Evolutionary conservation across 306 rosid species (phyloP).

Genomic region (Rubus idaeus): DNA sequence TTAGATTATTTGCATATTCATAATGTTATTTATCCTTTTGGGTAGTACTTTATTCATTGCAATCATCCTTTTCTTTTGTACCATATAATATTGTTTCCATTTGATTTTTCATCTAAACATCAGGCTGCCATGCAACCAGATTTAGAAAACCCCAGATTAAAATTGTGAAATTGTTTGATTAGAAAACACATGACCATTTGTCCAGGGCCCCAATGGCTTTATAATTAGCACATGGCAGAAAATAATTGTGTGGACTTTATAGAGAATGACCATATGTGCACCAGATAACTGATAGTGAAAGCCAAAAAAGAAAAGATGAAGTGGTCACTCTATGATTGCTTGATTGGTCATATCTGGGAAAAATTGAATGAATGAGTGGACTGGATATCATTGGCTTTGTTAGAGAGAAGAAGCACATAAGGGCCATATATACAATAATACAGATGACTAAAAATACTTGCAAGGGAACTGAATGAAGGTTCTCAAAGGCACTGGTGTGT

Average conservation of each 20-base stretch:
- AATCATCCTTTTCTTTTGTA: background rate
- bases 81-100: background rate
- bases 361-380: background rate
- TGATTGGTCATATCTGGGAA: slow-evolving; percentile 1
- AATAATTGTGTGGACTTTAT: slow-evolving; percentile 6
- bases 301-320: background rate
- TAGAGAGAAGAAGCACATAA: background rate
- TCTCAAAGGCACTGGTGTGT: background rate
- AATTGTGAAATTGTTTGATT: background rate
- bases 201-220: background rate
- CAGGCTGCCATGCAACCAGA: background rate
- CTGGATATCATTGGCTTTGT: slow-evolving; percentile 15
- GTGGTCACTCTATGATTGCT: slow-evolving; percentile 10
- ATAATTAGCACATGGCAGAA: slow-evolving; percentile 12
- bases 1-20: background rate
- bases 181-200: background rate
- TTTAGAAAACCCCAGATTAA: background rate
- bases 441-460: background rate
- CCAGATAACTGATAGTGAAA: slow-evolving; percentile 3
- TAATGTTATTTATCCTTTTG: background rate
- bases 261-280: background rate
- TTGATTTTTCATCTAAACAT: background rate
- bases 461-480: background rate
- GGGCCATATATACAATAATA: background rate
- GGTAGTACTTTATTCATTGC: background rate